These are phyloP conservation scores for Aspergillus sp. DNA, from an alignment of 2,329 filamentous ascomycete species.

Conservation along the genomic window DNA sequence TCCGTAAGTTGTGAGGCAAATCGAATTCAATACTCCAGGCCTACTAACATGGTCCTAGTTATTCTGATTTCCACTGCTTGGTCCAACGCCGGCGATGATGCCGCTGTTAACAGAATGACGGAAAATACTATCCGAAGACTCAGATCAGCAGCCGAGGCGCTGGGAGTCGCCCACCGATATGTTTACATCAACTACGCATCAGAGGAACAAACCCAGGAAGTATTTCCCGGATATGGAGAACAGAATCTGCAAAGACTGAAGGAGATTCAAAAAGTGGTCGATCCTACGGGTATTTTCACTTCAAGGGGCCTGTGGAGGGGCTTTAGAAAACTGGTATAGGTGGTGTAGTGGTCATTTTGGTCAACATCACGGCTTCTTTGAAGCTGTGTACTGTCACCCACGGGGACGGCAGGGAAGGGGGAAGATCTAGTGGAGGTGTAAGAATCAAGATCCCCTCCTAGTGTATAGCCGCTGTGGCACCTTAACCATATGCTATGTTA, in stretches of 20 bases:
- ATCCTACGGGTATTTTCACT: slow-evolving; percentile 33
- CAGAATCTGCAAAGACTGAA: slow-evolving; percentile 27
- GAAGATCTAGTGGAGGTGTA: too few species aligned
- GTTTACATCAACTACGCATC: slow-evolving; percentile 40
- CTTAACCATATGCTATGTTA: too few species aligned
- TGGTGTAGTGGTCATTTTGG: too few species aligned
- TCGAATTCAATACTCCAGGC: too few species aligned
- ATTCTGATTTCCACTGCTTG: slow-evolving; percentile 11
- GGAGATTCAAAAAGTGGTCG: slow-evolving; percentile 30
- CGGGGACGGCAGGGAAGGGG: too few species aligned
- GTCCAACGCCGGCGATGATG: slow-evolving; percentile 4
- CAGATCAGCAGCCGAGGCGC: neutral
- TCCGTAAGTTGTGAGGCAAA: too few species aligned
- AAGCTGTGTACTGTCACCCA: too few species aligned
- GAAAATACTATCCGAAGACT: slow-evolving; percentile 5
- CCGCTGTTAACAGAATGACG: slow-evolving; percentile 3
- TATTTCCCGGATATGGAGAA: slow-evolving; percentile 34
- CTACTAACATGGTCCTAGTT: too few species aligned
- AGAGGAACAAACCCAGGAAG: slow-evolving; percentile 24
- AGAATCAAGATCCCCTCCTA: too few species aligned
- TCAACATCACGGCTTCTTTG: too few species aligned
- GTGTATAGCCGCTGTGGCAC: too few species aligned
- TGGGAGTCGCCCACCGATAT: slow-evolving; percentile 19
- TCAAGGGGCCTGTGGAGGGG: slow-evolving; percentile 8
- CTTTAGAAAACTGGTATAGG: slow-evolving; percentile 10